A percentile compares a stretch with the other conserved stretches of the same genome.
Conservation (phyloP, 345 rosid species). For the Eucalyptus marginata region DNA sequence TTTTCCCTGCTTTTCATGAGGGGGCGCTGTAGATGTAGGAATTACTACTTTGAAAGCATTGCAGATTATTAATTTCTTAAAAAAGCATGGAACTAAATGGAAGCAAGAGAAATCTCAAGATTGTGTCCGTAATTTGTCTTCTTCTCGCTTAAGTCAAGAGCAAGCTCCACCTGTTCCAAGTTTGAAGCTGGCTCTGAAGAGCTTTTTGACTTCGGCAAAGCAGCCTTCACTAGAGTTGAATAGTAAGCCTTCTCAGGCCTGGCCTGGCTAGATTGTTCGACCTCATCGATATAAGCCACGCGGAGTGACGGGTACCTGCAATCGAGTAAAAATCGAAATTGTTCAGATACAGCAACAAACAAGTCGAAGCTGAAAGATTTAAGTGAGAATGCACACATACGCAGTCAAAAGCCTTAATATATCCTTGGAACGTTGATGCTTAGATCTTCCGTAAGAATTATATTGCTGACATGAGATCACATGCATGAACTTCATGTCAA, state of each 20-base stretch:
- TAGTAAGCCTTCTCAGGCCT: conserved; percentile 66
- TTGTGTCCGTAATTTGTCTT: not conserved
- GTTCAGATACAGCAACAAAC: not conserved
- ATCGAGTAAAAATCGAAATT: not conserved
- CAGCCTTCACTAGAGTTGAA: conserved; percentile 78
- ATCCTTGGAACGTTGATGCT: conserved; percentile 72
- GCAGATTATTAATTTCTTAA: not conserved
- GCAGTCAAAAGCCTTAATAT: conserved; percentile 80
- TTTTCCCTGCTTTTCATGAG: no score
- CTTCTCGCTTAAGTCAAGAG: not conserved
- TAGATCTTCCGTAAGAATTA: conserved; percentile 88
- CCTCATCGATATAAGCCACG: conserved; percentile 95
- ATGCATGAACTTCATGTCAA: not conserved
- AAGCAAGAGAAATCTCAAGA: not conserved
- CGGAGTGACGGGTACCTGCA: conserved; percentile 93
- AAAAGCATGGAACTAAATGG: not conserved
- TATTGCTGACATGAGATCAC: conserved; percentile 96
- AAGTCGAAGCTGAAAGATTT: not conserved
- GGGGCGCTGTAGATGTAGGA: no score
- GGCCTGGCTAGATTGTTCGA: conserved; percentile 74
- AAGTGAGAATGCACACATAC: conserved; percentile 18
- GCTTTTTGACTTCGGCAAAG: conserved; percentile 74
- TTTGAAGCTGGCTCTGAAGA: conserved; percentile 68
- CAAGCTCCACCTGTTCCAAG: conserved; percentile 68
- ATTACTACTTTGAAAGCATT: not conserved